Conservation (phyloP, 1,139 yeast species). For the Nakaseomyces sp. region DNA sequence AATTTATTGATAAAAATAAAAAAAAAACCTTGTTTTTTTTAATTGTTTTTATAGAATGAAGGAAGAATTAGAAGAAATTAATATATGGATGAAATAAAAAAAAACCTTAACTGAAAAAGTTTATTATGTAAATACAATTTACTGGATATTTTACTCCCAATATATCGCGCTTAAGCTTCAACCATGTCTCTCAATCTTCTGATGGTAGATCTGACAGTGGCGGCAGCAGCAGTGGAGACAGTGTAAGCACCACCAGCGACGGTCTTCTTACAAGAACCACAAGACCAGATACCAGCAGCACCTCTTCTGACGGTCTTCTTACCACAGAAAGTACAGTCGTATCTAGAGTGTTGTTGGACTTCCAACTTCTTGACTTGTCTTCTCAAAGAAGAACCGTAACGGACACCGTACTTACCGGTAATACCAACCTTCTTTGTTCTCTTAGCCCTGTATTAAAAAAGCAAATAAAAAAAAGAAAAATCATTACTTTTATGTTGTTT, state of each 20-base stretch:
- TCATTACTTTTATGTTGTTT: background rate
- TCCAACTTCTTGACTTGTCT: conserved; percentile 99
- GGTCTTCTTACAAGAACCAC: conserved; percentile 90
- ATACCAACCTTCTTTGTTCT: conserved; percentile 99
- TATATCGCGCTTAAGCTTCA: conserved; percentile 63
- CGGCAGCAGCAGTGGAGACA: conserved; percentile 98
- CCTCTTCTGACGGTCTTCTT: conserved; percentile 97
- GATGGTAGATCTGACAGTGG: conserved; percentile 99
- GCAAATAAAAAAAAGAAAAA: no score
- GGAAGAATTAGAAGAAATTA: conserved; percentile 3
- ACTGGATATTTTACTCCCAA: background rate
- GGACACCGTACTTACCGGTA: conserved; percentile 99
- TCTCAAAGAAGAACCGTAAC: conserved; percentile 99
- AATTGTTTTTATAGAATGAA: conserved; percentile 3
- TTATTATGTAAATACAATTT: conserved; percentile 2
- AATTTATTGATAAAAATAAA: no score
- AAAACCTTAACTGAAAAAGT: background rate
- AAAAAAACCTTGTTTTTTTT: no score
- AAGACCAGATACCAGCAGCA: conserved; percentile 98
- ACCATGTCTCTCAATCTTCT: conserved; percentile 99
- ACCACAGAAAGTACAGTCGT: conserved; percentile 99
- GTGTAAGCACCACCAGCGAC: conserved; percentile 99
- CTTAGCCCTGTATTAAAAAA: conserved; percentile 62
- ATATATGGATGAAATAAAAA: conserved; percentile 2
- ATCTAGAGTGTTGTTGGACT: conserved; percentile 97